Percentiles rank a stretch among this genome's conserved stretches.
Evolutionary conservation across 148 eudicot genomes (phyloP).

Genomic region (Cornus florida): DNA sequence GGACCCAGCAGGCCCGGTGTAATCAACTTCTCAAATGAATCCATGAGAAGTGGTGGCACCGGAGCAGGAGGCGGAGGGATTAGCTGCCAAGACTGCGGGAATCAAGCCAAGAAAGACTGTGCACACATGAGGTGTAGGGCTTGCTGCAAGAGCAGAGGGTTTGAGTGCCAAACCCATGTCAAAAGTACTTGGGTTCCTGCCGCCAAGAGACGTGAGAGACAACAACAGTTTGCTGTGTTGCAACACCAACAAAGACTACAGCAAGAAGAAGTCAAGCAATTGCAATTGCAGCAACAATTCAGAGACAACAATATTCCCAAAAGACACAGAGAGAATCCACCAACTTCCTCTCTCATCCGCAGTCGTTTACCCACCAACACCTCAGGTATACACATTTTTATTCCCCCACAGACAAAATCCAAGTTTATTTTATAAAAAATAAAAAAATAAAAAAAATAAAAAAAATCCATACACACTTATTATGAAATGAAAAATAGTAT

Average conservation of each 20-base stretch:
- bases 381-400: slow-evolving; percentile 17
- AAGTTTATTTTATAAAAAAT: not conserved
- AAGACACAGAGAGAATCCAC: slow-evolving; percentile 32
- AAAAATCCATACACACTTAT: too few relatives aligned
- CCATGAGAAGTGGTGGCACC: slow-evolving; percentile 21
- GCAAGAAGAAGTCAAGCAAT: slow-evolving; percentile 13
- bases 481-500: not conserved
- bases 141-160: slow-evolving; percentile 68
- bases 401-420: not conserved
- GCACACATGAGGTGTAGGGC: slow-evolving; percentile 63
- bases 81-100: slow-evolving; percentile 69
- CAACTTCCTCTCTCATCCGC: slow-evolving; percentile 24
- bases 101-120: slow-evolving; percentile 71
- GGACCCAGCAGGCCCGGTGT: not conserved
- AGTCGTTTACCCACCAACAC: slow-evolving; percentile 27
- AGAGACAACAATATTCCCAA: slow-evolving; percentile 18
- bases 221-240: slow-evolving; percentile 25
- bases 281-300: slow-evolving; percentile 2
- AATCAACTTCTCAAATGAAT: slow-evolving; percentile 18
- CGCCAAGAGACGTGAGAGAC: slow-evolving; percentile 49
- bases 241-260: slow-evolving; percentile 15
- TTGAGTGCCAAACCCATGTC: slow-evolving; percentile 59
- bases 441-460: too few relatives aligned
- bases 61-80: slow-evolving; percentile 16
- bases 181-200: slow-evolving; percentile 77